Base-by-base conservation (phyloP, 371 early-diverging fungal genomes). In the Mortierella sp. region DNA sequence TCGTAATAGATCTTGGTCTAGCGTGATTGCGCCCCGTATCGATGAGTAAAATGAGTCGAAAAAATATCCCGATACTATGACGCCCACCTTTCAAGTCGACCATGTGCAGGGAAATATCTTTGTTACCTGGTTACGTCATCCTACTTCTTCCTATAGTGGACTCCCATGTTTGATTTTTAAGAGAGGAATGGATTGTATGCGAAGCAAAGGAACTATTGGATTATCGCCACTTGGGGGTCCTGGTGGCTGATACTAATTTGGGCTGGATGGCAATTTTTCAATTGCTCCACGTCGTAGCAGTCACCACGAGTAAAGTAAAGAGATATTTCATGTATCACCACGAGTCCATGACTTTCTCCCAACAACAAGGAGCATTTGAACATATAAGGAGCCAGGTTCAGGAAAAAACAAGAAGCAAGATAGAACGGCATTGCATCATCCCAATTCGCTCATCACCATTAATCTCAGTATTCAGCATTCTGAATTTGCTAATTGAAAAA, bases 21-120 rank as follows among this genome's bases (percentile, higher is more conserved):
- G 43, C 1, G 43, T 43, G 43, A 10, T 15, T 3, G 15, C 10
- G 2, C 15, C 10, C 2, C 4, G 15, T 10, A 43, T 43, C 58
- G 13, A 24, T 60, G 68, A 68, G 60, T 50, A 68, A 68, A 4
- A 48, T 68, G 68, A 68, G 68, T 68, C 68, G 59, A 36, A 33
- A 33, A 40, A 21, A 36, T 36, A 24, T 40, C 43, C 53, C 53
- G 10, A 21, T 45, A 36, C 7, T 36, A 36, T 47, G 11, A 45
- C 24, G 66, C 32, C 58, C 22, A 58, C 24, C 58, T 32, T 32
- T 24, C 24, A 33, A 24, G 16, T 33, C 36, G 36, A 36, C 36
- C 6, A 36, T 36, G 36, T 28, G 24, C 2, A 53, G 4, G 19
- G 8, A 53, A 53, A 22, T 2, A 53, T 15, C n/a, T 8, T 53